Evolutionary conservation across 1,284 basidiomycete species (phyloP), one percentile per base, ranked within the genome.

Genomic region (Rhizoctonia solani): DNA sequence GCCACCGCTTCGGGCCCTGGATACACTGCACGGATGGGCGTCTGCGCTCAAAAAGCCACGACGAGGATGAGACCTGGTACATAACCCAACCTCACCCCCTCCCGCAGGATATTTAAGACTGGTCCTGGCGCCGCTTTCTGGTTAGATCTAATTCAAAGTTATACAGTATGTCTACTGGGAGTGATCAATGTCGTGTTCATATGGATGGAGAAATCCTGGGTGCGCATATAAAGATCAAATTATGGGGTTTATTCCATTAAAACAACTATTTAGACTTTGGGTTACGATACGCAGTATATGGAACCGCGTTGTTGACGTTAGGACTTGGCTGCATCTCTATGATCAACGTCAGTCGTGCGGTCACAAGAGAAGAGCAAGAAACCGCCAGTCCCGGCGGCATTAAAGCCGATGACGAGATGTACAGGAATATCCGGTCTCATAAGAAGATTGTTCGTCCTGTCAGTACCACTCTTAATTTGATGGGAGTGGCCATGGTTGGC

Each of bases 121-220:
- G 4, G 4, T 4, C 32, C 32, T 11, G 4, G 11, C 32, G 32
- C 32, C 32, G 32, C 32, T 11, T 34, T 34, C 32, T 34, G 32
- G 32, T 4, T 4, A 34, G 32, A n/a, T 34, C 4, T 16, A 44
- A n/a, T 16, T 16, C 5, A 4, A 44, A 44, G 41, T 44, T 49
- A 49, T 25, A 11, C 21, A 5, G 5, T 14, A 27, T 27, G 44
- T 9, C 5, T 9, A 11, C 19, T 19, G 19, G 11, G 21, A 49
- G 14, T 27, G 23, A 49, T 29, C 5, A 8, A 50, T 56, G 41
- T 14, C 25, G 21, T 19, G 44, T 65, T 23, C 50, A 65, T 19
- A 65, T 65, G 61, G 50, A 54, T 46, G 61, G 61, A 16, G 61
- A 39, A 14, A 65, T 65, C 14, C 39, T 65, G 3, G 61, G 61